Conservation (phyloP, 352 stramenopile species). For the Globisporangium spiculum region DNA sequence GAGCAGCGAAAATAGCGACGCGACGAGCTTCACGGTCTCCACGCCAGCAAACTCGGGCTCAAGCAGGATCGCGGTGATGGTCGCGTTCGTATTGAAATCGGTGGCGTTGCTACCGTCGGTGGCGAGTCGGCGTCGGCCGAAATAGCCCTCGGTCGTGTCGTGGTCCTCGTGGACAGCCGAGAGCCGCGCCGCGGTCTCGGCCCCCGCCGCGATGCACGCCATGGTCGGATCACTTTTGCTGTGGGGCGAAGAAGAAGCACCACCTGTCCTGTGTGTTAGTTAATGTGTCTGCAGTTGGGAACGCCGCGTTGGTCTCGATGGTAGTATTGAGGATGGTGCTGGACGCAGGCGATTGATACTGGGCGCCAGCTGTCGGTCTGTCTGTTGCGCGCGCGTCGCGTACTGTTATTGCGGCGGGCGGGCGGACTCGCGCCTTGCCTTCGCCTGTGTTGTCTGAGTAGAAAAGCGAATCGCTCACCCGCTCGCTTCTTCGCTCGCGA, state of each 20-base stretch:
- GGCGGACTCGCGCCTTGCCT: not conserved
- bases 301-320: not conserved
- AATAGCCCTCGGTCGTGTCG: conserved; percentile 30
- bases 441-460: not conserved
- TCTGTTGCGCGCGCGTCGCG: not conserved
- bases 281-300: not conserved
- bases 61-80: conserved; percentile 18
- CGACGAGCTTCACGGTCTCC: conserved; percentile 48
- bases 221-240: conserved; percentile 16
- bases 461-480: not conserved
- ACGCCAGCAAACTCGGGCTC: conserved; percentile 58
- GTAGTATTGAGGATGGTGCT: not conserved
- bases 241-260: not conserved
- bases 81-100: not conserved
- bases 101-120: not conserved
- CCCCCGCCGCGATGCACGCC: conserved; percentile 14
- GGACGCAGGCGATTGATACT: not conserved
- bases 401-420: not conserved
- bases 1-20: conserved; percentile 66
- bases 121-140: conserved; percentile 22
- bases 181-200: conserved; percentile 6
- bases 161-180: conserved; percentile 19
- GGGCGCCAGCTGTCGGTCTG: not conserved
- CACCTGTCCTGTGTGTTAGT: not conserved
- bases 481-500: not conserved